Evolutionary conservation across 1,284 basidiomycete species (phyloP), one percentile per base, ranked within the genome.

Genomic region (Peniophora sp.): DNA sequence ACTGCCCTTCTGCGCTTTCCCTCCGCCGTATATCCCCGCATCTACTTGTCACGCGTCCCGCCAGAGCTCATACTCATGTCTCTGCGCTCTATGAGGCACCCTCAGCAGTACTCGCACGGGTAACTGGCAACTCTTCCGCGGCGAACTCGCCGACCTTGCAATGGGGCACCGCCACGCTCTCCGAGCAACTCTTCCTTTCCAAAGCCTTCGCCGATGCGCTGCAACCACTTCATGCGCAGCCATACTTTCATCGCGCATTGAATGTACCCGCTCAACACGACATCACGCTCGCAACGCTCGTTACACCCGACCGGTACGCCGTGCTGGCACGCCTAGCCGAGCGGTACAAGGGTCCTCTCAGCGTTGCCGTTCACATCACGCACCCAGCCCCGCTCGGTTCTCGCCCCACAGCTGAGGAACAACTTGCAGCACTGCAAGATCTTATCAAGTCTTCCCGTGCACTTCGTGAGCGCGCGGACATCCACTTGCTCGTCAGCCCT

Each of bases 401-500:
- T 32, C 27, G 12, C 12, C 50, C 54, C 50, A 55, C 53, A 17
- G 59, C 55, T 27, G 66, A 71, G 38, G 47, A 58, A 47, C 62
- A 81, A 34, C 71, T 92, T 22, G 71, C 75, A 47, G 74, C 78
- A 5, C 72, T 92, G 36, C 79, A 84, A 58, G 66, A 69, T 3
- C 68, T 91, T 44, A 87, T 91, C 66, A 70, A 71, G 3, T 79
- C 81, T 5, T 79, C 80, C 2, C 75, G 78, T 1, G 70, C 69
- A 47, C 85, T 92, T 74, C 67, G 75, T 43, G 69, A 64, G 24
- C 84, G 80, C 54, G 90, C 93, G 41, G 93, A 95, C 60, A 79
- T 95, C 10, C 92, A 96, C 61, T 79, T 96, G 27, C 82, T 94
- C 32, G 75, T 94, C 58, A 90, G 92, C 51, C 77, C 82, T 2